Evolutionary conservation across 441 rosid genomes (phyloP), one percentile per base, ranked within the genome.

Genomic region (Pelargonium citronellum): DNA sequence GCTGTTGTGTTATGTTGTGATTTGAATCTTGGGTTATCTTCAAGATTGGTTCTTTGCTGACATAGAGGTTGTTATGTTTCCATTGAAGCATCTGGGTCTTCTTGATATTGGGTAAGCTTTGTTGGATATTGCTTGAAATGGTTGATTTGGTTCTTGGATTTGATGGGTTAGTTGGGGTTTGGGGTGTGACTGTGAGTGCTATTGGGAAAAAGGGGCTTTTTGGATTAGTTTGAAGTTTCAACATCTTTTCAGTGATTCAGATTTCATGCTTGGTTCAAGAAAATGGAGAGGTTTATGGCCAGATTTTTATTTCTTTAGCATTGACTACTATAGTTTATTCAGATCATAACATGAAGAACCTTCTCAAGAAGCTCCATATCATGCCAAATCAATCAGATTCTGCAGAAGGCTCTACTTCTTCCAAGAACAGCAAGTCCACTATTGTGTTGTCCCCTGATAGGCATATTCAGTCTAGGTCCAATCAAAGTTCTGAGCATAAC

Each of bases 321-420:
- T 83, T 82, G 79, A 73, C 63, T 55, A 62, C 47, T 62, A 67
- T 51, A 64, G 76, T 71, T 78, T 74, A 60, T 69, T 75, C 77
- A 79, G 72, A 55, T 55, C 61, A 65, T 79, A 89, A 74, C 67
- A 94, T 94, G 99, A 94, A 87, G 95, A 91, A 83, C 76, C 73
- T 94, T 76, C 81, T 94, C 6, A 94, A 91, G 90, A 94, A 90
- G 81, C 85, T 94, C 46, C 95, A 90, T 71, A 83, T 87, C 68
- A 80, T 79, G 77, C 78, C 91, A 4, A 85, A 82, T 79, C 97
- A 84, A 74, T 78, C 90, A 67, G 96, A 88, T 43, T 84, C 80
- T 70, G 71, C 81, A 60, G 86, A 86, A 57, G 92, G 89, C 55
- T 88, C 96, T 39, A 70, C 76, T 80, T 87, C 96, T 37, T 82